phyloP scores from a whole-genome alignment of 352 stramenopile genomes.

The Bremia lactucae region DNA sequence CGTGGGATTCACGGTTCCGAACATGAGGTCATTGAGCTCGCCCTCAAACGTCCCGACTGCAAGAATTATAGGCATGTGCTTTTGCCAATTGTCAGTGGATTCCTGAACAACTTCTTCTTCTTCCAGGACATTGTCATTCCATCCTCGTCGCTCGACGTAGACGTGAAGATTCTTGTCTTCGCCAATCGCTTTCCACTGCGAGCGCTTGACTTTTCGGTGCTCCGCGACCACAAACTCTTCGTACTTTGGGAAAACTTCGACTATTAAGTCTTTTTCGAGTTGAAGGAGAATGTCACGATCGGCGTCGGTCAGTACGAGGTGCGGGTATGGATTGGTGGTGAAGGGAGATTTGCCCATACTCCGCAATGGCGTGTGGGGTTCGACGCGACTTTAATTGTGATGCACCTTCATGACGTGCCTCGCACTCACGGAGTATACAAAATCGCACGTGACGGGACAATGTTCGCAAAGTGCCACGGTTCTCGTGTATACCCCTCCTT shows the following conservation, averaged over 20 bases:
- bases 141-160: slow-evolving; percentile 17
- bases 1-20: slow-evolving; percentile 31
- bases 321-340: slow-evolving; percentile 20
- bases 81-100: slow-evolving; percentile 7
- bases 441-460: too few species aligned
- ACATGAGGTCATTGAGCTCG: slow-evolving; percentile 51
- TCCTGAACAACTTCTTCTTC: slow-evolving; percentile 3
- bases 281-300: slow-evolving; percentile 14
- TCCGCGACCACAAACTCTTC: slow-evolving; percentile 16
- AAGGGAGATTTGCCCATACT: slow-evolving; percentile 15
- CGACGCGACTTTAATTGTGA: slow-evolving; percentile 9
- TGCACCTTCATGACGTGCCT: background rate
- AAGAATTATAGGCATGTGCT: slow-evolving; percentile 29
- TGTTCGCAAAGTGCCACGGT: too few species aligned
- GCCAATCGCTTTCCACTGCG: slow-evolving; percentile 18
- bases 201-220: slow-evolving; percentile 9
- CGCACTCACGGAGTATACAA: too few species aligned
- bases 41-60: slow-evolving; percentile 33
- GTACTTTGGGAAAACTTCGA: slow-evolving; percentile 18
- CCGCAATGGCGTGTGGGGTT: background rate
- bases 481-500: too few species aligned
- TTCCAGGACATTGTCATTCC: slow-evolving; percentile 1
- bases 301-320: slow-evolving; percentile 6
- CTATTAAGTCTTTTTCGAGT: slow-evolving; percentile 13
- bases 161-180: slow-evolving; percentile 19